Base-by-base conservation (phyloP, 768 basidiomycete species). In the Lactifluus piperatus region DNA sequence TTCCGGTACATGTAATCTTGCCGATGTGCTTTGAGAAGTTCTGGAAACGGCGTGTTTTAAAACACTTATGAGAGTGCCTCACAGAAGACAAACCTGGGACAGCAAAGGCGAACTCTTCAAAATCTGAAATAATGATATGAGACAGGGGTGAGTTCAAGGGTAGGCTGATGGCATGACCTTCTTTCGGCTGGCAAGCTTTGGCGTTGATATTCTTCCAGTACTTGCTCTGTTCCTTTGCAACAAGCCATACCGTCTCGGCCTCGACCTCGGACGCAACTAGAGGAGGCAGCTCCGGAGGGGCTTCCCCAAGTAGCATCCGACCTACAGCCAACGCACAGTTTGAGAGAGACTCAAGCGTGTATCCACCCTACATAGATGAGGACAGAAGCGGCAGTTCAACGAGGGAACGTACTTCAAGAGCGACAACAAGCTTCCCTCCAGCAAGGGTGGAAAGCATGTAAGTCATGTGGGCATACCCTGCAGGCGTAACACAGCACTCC, bases 381-480 rank as follows among this genome's bases (percentile, higher is more conserved):
- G n/a, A 50, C 32, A 24, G 22, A 37, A 36, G n/a, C 13, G 10
- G 8, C 13, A 24, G 32, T 16, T 55, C 32, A 37, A 36, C 3
- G 49, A 51, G 36, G 29, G n/a, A 36, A 57, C 75, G 49, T 57
- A 95, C 95, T 81, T 99, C 97, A 43, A 99, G 81, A 1, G 93
- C 94, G 30, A 95, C 92, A 11, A 95, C 91, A 16, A 99, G 66
- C 66, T 84, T 88, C 3, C 97, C 97, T 8, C 82, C 81, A 24
- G 95, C 95, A 18, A 99, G 77, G 22, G 87, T 83, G 41, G 85
- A 81, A 9, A 99, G 78, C 92, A 99, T 95, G 68, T 97, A 90
- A 6, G 97, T 97, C 94, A 99, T 98, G 66, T 98, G 97, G 0
- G 93, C 93, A 70, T 93, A 99, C 5, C 94, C 97, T 18, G 84